A percentile compares a stretch with the other conserved stretches of the same genome.
phyloP scores from a whole-genome alignment of 2,329 filamentous ascomycete species.

The Claviceps sp. region DNA sequence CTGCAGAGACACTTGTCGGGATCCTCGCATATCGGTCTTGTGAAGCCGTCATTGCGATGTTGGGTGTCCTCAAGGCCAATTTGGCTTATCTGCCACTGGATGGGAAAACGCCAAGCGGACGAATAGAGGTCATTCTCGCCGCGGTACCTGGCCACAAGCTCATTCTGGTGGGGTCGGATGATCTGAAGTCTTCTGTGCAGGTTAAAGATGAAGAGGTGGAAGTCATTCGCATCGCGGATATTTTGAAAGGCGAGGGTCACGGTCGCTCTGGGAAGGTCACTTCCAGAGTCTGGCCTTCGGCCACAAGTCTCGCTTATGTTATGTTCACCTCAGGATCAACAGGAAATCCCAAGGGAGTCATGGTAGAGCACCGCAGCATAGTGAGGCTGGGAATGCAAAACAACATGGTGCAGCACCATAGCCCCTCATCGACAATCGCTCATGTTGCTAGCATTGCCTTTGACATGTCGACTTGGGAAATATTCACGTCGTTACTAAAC shows the following conservation, averaged over 20 bases:
- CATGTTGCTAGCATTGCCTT: constrained; percentile 8
- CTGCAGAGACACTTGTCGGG: background rate
- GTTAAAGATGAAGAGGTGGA: background rate
- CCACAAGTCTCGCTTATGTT: constrained; percentile 1
- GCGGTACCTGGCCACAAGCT: constrained; percentile 7
- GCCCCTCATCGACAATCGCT: background rate
- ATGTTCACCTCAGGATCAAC: constrained; percentile 3
- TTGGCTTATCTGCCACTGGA: constrained; percentile 15
- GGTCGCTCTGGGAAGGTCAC: background rate
- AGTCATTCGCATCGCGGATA: background rate
- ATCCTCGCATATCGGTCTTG: background rate
- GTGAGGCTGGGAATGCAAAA: background rate
- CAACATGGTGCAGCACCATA: background rate
- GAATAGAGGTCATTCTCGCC: constrained; percentile 11
- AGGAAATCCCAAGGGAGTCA: background rate
- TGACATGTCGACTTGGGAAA: constrained; percentile 8
- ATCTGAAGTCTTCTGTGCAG: background rate
- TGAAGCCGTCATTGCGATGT: constrained; percentile 6
- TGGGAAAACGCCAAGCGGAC: constrained; percentile 7
- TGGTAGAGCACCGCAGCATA: constrained; percentile 1
- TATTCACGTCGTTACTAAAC: constrained; percentile 7
- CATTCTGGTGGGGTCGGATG: constrained; percentile 4
- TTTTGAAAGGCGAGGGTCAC: background rate
- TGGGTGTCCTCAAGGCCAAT: constrained; percentile 14
- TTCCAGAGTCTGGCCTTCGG: background rate